Percentiles rank a stretch among this genome's conserved stretches.
Conservation (phyloP, 768 basidiomycete genomes). For the Glaciozyma martinii region DNA sequence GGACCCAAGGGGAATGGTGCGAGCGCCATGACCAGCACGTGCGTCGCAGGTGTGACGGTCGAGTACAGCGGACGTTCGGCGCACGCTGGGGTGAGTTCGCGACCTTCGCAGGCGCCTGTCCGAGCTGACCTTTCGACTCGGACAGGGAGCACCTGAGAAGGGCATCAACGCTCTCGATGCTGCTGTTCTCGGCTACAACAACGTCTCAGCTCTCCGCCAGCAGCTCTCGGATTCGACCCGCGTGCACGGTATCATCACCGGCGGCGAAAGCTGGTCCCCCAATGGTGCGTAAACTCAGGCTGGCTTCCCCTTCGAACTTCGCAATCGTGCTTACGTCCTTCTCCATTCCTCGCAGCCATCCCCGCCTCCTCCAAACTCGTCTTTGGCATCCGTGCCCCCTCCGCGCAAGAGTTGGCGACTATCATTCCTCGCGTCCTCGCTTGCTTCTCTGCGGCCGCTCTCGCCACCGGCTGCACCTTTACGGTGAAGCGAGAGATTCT, state of each 20-base stretch:
- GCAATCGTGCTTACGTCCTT: background rate
- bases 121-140: background rate
- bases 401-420: background rate
- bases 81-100: conserved; percentile 3
- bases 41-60: background rate
- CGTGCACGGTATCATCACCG: conserved; percentile 59
- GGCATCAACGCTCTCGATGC: conserved; percentile 81
- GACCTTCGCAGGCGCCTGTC: background rate
- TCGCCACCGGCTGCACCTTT: conserved; percentile 1
- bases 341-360: background rate
- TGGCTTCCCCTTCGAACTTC: background rate
- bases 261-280: background rate
- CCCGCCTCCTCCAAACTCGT: background rate
- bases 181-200: conserved; percentile 71
- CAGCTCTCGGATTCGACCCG: conserved; percentile 76
- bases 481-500: background rate
- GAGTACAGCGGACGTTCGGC: background rate
- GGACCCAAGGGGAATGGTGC: conserved; percentile 44
- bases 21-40: background rate
- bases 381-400: background rate
- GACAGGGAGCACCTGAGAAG: conserved; percentile 55
- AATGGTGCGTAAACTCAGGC: background rate
- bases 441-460: background rate
- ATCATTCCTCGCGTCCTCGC: background rate
- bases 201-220: conserved; percentile 70